A percentile compares a stretch with the other conserved stretches of the same genome.
phyloP scores from a whole-genome alignment of 2,329 filamentous ascomycete species.

The Phyllachora maydis region DNA sequence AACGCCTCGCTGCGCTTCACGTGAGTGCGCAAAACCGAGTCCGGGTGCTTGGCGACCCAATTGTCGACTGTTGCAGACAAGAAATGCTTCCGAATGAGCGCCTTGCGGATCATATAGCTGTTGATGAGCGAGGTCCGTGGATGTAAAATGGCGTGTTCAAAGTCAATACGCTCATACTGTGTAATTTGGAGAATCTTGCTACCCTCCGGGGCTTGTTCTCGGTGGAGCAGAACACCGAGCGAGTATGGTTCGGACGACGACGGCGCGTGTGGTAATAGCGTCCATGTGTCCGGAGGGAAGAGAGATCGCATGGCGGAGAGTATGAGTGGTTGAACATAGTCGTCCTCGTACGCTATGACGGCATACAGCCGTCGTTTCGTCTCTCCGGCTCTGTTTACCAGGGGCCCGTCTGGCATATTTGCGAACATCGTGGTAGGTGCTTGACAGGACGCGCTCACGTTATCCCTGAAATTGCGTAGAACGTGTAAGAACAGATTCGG shows the following conservation, averaged over 20 bases:
- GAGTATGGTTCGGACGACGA: constrained; percentile 12
- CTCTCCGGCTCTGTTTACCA: neutral
- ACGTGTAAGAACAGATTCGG: neutral
- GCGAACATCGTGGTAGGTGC: neutral
- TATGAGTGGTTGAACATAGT: constrained; percentile 77
- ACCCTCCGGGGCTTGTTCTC: no score
- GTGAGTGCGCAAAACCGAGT: constrained; percentile 44
- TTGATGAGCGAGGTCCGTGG: constrained; percentile 50
- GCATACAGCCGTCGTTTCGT: constrained; percentile 35
- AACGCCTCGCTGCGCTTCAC: constrained; percentile 69
- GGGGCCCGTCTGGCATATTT: neutral
- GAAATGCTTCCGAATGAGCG: constrained; percentile 90
- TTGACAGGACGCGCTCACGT: no score
- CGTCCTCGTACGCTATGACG: constrained; percentile 65
- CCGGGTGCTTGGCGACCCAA: constrained; percentile 71
- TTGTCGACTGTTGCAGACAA: constrained; percentile 64
- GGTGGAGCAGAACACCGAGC: constrained; percentile 15
- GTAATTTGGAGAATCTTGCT: constrained; percentile 53
- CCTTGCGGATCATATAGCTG: constrained; percentile 89
- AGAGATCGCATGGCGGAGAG: constrained; percentile 45
- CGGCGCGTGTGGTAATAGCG: constrained; percentile 20
- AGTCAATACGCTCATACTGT: constrained; percentile 76
- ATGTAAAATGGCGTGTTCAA: constrained; percentile 48
- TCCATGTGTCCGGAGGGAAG: constrained; percentile 32
- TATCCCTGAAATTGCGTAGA: neutral